Conservation (phyloP, 345 rosid genomes). For the Euphorbia tirucalli region DNA sequence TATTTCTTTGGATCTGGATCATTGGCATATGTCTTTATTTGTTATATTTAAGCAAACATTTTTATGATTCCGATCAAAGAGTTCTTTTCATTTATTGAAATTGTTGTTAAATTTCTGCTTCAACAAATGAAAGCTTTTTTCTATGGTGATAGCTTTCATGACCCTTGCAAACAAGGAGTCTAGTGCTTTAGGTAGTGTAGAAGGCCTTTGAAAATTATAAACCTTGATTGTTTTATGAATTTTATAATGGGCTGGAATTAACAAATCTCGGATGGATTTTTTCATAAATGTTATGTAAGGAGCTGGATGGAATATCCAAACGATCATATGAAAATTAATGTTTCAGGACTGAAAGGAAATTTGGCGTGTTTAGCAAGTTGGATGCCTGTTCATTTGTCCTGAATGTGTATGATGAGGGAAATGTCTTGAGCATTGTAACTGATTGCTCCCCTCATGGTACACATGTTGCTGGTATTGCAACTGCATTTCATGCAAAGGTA, state of each 20-base stretch:
- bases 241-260: background rate
- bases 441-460: constrained; percentile 97
- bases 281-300: background rate
- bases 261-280: background rate
- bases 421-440: constrained; percentile 81
- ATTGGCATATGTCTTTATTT: background rate
- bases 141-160: background rate
- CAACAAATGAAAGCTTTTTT: background rate
- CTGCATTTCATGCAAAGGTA: constrained; percentile 95
- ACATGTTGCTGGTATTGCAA: constrained; percentile 97
- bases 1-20: background rate
- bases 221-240: background rate
- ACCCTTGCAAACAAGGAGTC: background rate
- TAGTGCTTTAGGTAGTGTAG: background rate
- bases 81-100: background rate
- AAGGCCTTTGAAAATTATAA: background rate
- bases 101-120: background rate
- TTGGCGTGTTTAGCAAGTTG: constrained; percentile 84
- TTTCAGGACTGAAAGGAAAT: constrained; percentile 81
- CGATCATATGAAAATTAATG: background rate
- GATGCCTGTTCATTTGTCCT: constrained; percentile 89
- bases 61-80: background rate
- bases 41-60: background rate
- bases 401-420: constrained; percentile 81
- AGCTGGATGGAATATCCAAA: background rate